phyloP scores from a whole-genome alignment of 2,329 filamentous ascomycete genomes.

The Xylaria polymorpha region DNA sequence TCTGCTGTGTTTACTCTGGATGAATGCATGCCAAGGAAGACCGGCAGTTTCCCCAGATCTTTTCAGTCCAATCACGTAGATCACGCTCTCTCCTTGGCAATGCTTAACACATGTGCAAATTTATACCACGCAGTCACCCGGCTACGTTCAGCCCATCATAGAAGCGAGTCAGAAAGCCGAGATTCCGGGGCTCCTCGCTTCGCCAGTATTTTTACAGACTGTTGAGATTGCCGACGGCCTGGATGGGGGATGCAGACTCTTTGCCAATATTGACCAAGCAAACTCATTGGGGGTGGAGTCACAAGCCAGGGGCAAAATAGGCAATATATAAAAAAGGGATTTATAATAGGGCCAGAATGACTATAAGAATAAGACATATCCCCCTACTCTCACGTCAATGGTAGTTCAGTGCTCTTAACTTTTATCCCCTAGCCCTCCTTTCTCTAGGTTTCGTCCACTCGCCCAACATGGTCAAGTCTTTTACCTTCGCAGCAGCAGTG shows the following conservation, averaged over 20 bases:
- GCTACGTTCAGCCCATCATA: constrained; percentile 17
- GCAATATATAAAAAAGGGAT: background rate
- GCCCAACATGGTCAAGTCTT: constrained; percentile 42
- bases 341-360: constrained; percentile 5
- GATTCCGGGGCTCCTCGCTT: constrained; percentile 30
- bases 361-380: constrained; percentile 33
- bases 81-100: constrained; percentile 35
- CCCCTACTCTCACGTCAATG: constrained; percentile 7
- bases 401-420: background rate
- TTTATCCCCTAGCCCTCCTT: background rate
- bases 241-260: constrained; percentile 20
- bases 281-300: background rate
- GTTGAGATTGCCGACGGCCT: constrained; percentile 24
- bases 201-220: background rate
- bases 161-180: constrained; percentile 21
- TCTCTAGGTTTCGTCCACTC: constrained; percentile 8
- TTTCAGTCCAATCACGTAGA: constrained; percentile 33
- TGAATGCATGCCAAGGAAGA: constrained; percentile 40
- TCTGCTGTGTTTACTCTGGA: constrained; percentile 25
- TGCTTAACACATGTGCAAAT: constrained; percentile 32
- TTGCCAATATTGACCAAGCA: constrained; percentile 17
- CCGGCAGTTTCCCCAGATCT: constrained; percentile 41
- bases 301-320: constrained; percentile 6
- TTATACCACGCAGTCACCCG: constrained; percentile 30
- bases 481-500: constrained; percentile 39